Conservation (phyloP, 225 moss, liverwort and hornwort genomes). For the Asterella californica region DNA sequence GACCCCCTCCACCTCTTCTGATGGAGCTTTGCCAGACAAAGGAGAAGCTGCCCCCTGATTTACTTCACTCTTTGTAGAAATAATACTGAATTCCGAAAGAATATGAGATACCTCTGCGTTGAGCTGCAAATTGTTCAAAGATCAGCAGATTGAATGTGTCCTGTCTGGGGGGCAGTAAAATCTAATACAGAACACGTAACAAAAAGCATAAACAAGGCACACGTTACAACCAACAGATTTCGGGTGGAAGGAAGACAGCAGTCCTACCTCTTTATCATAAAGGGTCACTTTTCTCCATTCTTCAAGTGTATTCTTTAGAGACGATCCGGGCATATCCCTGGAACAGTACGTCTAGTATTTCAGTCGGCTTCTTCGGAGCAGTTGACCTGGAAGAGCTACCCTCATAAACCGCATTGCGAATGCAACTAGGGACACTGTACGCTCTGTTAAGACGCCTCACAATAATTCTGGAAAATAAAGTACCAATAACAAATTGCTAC, state of each 20-base stretch:
- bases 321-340: conserved; percentile 68
- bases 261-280: conserved; percentile 51
- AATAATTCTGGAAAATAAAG: background rate
- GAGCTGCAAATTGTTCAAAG: conserved; percentile 26
- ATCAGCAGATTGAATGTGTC: background rate
- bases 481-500: too few relatives aligned
- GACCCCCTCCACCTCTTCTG: conserved; percentile 12
- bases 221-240: background rate
- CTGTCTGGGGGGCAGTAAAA: background rate
- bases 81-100: conserved; percentile 26
- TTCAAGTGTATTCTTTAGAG: conserved; percentile 58
- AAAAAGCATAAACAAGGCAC: background rate
- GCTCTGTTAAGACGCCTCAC: background rate
- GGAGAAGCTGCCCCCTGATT: background rate
- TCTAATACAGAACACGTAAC: background rate
- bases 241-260: background rate
- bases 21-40: conserved; percentile 6
- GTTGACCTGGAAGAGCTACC: background rate
- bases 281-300: conserved; percentile 75
- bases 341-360: background rate
- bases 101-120: conserved; percentile 33
- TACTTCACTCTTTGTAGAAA: background rate
- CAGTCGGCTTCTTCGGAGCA: background rate
- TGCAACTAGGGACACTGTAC: background rate
- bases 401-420: background rate